Base-by-base conservation (phyloP, 208 protist species). In the Polymyxa betae region DNA sequence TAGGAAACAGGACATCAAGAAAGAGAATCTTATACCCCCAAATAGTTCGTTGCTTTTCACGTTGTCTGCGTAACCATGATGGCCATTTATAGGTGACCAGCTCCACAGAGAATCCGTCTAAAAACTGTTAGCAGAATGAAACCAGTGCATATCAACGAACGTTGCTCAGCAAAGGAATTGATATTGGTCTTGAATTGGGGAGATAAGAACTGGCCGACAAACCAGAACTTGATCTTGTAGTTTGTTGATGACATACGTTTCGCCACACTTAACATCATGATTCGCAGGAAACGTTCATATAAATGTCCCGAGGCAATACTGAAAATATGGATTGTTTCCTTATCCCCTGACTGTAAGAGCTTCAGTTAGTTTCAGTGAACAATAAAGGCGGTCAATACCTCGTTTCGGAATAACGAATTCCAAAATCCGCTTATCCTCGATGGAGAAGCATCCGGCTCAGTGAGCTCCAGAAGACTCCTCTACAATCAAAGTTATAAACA, bases 11-110 rank as follows among this genome's bases (percentile, higher is more conserved):
- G 0, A 99, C 98, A 93, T 99, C 99, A 0, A 99, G 94, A 94
- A 99, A 99, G 1, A 99, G 95, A 87, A 99, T 98, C 94, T 99
- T 99, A 95, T 99, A 97, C n/a, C 91, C 98, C 98, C 98, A 99
- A 91, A 99, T 99, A 20, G 97, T 97, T 46, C 99, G 95, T 93
- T 98, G 96, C 96, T 99, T 99, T 77, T 98, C 96, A 29, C 95
- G 96, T 94, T 99, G 98, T 91, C 93, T 92, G 72, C 94, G 92
- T 46, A 99, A 93, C 97, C 97, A 99, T 88, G 89, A 94, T 77
- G 98, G 98, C 98, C 98, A 99, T 91, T 98, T 95, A 94, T 99
- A 99, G 1, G 94, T 97, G 0, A 99, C 96, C 54, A 99, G 96
- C 54, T 96, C 92, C 91, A 97, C 87, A 32, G 45, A 52, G 49